These are phyloP conservation scores for Trametes sanguinea DNA, from an alignment of 768 basidiomycete genomes.

Conservation along the genomic window DNA sequence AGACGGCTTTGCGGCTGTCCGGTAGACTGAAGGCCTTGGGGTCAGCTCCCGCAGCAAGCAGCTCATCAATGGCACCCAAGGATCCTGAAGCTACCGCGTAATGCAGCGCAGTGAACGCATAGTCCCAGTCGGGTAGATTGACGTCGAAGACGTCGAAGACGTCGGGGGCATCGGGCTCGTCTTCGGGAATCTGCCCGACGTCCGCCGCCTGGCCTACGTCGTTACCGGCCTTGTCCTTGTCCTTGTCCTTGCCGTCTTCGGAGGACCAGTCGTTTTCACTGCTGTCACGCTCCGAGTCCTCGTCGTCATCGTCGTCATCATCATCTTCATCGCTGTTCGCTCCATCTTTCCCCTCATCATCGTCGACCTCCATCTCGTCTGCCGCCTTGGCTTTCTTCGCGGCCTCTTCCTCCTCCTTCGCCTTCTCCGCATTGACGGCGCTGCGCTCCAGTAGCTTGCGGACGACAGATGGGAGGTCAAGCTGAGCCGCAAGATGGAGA, in stretches of 20 bases:
- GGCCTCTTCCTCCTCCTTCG: slow-evolving; percentile 25
- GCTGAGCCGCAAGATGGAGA: slow-evolving; percentile 58
- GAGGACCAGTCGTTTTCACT: slow-evolving; percentile 29
- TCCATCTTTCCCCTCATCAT: slow-evolving; percentile 17
- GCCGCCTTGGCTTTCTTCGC: slow-evolving; percentile 18
- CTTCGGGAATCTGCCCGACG: slow-evolving; percentile 47
- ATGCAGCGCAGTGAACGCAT: slow-evolving; percentile 51
- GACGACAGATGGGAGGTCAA: slow-evolving; percentile 43
- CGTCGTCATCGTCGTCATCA: slow-evolving; percentile 26
- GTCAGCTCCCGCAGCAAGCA: slow-evolving; percentile 52
- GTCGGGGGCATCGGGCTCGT: slow-evolving; percentile 51
- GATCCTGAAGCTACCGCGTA: slow-evolving; percentile 54
- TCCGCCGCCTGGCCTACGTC: slow-evolving; percentile 29
- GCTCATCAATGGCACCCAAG: slow-evolving; percentile 44
- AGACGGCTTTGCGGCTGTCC: not conserved
- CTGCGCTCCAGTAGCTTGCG: slow-evolving; percentile 55
- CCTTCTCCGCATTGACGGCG: slow-evolving; percentile 33
- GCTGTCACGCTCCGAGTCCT: slow-evolving; percentile 15
- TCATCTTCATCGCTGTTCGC: slow-evolving; percentile 13
- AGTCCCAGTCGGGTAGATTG: slow-evolving; percentile 60
- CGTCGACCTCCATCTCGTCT: slow-evolving; percentile 23
- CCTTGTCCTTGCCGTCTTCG: slow-evolving; percentile 34
- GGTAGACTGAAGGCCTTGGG: slow-evolving; percentile 17
- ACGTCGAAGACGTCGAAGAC: slow-evolving; percentile 60
- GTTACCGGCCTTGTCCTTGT: slow-evolving; percentile 29